Base-by-base conservation (phyloP, 768 basidiomycete species). In the Suillus spraguei region DNA sequence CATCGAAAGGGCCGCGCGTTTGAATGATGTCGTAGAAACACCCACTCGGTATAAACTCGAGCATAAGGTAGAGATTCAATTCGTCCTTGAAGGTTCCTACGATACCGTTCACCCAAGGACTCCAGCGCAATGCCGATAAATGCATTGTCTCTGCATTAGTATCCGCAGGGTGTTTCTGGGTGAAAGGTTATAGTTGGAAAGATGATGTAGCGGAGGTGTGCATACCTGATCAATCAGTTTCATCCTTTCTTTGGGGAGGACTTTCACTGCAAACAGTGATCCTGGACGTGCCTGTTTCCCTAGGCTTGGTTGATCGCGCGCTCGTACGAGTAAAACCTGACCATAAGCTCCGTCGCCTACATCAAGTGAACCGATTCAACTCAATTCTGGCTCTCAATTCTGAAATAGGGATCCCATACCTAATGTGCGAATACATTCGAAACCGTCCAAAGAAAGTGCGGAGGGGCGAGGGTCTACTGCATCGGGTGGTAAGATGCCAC, bases 11-110 rank as follows among this genome's bases (percentile, higher is more conserved):
- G 13, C 68, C 71, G 1, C 66, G 67, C 14, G 64, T 68, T 38
- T 72, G 72, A 38, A 83, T 79, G 38, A 79, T 53, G 24, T 76
- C 69, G 35, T 76, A 75, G 3, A 87, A 71, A 5, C 78, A 80
- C 1, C 81, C 82, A 36, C 78, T 76, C 0, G 84, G 80, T 16
- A 81, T 78, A 66, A 78, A 78, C 71, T 89, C 87, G 38, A 85
- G 72, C 68, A 82, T 70, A 41, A 83, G 68, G 66, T 88, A 88
- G 17, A 85, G 67, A 63, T 83, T 84, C 59, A 71, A 66, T 1
- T 71, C 44, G 69, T 88, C 87, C 42, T 76, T 66, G 67, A 86
- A 84, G 1, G 71, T 73, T 56, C 80, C 74, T 38, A 85, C 64
- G 3, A 85, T 70, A 5, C 83, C 83, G 10, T 76, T 74, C 39